Evolutionary conservation across 306 rosid genomes (phyloP), one percentile per base, ranked within the genome.

Genomic region (Arachis hypogaea): DNA sequence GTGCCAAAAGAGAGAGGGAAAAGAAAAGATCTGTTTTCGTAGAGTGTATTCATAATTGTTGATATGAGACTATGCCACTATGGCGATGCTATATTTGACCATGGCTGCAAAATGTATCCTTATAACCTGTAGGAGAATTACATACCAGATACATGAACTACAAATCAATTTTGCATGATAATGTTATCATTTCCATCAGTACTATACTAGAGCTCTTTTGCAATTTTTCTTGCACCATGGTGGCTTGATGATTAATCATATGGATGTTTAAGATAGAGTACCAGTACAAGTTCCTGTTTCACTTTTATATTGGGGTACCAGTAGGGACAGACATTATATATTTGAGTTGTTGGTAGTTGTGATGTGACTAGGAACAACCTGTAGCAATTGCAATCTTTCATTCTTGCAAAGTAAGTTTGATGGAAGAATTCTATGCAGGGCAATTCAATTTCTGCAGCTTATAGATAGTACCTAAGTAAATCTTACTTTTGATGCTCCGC

Each of bases 301-400:
- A 56, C 28, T 59, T 68, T 51, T 12, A 29, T 42, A 22, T 22
- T 22, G 28, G 28, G 28, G 28, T 22, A 22, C 28, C 28, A 22
- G 36, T 38, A 69, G 51, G 7, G 44, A 28, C 16, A 28, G 5
- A 63, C 65, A n/a, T 77, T 69, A 9, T 29, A 11, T 33, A 2
- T 38, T 28, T 38, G 46, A 63, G 36, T 46, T 47, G 30, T 42
- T 50, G 42, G 50, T 28, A 46, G 5, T 64, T 71, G 7, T 65
- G 29, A 57, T 69, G n/a, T 65, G 59, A 75, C 51, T 30, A 71
- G 58, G 58, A 52, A 55, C 52, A 42, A 2, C 49, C 59, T 5
- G 9, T 52, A 22, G 68, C 65, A 18, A 11, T 29, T 70, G 33
- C 51, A 14, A 18, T 44, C 16, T 55, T 46, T 16, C 44, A 7